Evolutionary conservation across 768 basidiomycete genomes (phyloP).

Genomic region (Amyloporia xantha): DNA sequence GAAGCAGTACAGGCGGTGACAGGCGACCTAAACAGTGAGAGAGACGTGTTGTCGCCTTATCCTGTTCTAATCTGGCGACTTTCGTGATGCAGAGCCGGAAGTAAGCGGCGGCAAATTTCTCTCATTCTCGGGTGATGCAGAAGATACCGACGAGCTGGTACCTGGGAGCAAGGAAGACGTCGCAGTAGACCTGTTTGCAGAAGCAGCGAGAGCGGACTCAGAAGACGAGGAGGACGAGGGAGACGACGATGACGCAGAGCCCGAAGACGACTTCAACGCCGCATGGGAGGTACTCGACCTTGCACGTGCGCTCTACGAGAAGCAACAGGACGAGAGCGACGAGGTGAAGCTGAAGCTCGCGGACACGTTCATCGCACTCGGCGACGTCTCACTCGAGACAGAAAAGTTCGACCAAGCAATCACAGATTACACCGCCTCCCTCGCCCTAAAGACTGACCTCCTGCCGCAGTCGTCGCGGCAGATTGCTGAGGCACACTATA

Average conservation of each 20-base stretch:
- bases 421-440: constrained; percentile 74
- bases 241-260: constrained; percentile 60
- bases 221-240: constrained; percentile 48
- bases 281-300: constrained; percentile 98
- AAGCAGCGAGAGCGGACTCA: constrained; percentile 39
- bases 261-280: constrained; percentile 96
- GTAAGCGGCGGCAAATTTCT: constrained; percentile 48
- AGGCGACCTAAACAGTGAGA: constrained; percentile 35
- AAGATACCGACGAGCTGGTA: constrained; percentile 42
- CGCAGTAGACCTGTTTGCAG: constrained; percentile 59
- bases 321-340: constrained; percentile 52
- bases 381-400: constrained; percentile 98
- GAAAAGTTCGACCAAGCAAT: constrained; percentile 97
- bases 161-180: constrained; percentile 34
- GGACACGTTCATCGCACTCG: constrained; percentile 84
- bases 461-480: constrained; percentile 87
- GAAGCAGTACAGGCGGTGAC: constrained; percentile 30
- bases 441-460: constrained; percentile 63
- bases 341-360: constrained; percentile 75
- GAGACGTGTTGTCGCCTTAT: not conserved
- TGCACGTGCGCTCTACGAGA: constrained; percentile 80
- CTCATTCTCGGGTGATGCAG: constrained; percentile 77
- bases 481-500: constrained; percentile 91
- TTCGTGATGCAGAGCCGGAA: constrained; percentile 23
- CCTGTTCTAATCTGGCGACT: not conserved